Percentiles rank a stretch among this genome's conserved stretches.
Conservation (phyloP, 2,329 filamentous ascomycete genomes). For the Herpotrichia juniperi region DNA sequence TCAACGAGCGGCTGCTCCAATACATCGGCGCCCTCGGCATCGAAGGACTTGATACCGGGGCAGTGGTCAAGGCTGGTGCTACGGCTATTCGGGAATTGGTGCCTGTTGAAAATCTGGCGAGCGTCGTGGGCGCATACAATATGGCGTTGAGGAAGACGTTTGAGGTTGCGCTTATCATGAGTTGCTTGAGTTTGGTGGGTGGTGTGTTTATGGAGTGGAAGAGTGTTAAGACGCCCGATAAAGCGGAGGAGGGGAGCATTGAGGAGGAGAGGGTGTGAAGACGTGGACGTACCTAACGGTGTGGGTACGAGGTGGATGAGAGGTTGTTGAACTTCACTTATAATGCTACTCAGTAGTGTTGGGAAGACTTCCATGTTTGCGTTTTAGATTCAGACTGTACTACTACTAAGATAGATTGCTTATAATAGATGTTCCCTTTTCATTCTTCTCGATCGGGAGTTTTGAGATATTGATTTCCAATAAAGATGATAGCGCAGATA, state of each 20-base stretch:
- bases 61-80: slow-evolving; percentile 51
- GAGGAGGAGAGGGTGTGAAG: background rate
- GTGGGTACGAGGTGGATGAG: too few relatives aligned
- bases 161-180: slow-evolving; percentile 50
- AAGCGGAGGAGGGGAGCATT: background rate
- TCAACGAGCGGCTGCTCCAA: slow-evolving; percentile 64
- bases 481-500: too few relatives aligned
- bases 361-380: too few relatives aligned
- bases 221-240: slow-evolving; percentile 50
- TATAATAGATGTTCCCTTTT: too few relatives aligned
- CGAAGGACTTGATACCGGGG: slow-evolving; percentile 40
- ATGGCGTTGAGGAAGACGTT: slow-evolving; percentile 61
- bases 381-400: too few relatives aligned
- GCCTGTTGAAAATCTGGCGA: slow-evolving; percentile 51
- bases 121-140: slow-evolving; percentile 67
- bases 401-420: too few relatives aligned
- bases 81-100: slow-evolving; percentile 63
- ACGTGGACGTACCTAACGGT: too few relatives aligned
- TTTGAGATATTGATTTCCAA: too few relatives aligned
- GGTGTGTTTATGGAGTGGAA: slow-evolving; percentile 63
- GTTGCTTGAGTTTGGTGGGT: slow-evolving; percentile 55
- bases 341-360: too few relatives aligned
- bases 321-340: too few relatives aligned
- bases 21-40: slow-evolving; percentile 47
- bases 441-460: too few relatives aligned